A percentile compares a stretch with the other conserved stretches of the same genome.
These are phyloP conservation scores for Neonectria hederae DNA, from an alignment of 2,329 filamentous ascomycete genomes.

Conservation along the genomic window DNA sequence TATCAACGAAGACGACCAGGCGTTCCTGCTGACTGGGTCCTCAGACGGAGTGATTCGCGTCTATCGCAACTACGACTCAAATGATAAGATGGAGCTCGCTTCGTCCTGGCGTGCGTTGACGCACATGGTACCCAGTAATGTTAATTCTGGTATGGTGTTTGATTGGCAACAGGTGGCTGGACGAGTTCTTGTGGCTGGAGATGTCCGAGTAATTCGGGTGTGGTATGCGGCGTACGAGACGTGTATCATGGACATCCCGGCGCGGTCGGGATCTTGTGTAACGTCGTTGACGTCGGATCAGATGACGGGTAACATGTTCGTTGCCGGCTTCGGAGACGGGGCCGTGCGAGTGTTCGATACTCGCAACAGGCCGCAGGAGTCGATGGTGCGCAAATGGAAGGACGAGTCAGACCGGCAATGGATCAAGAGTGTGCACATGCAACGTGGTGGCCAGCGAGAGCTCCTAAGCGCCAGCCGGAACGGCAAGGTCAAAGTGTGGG, in stretches of 20 bases:
- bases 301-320: conserved; percentile 95
- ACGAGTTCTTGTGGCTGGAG: conserved; percentile 92
- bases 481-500: conserved; percentile 95
- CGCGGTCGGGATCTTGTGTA: conserved; percentile 92
- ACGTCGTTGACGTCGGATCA: conserved; percentile 96
- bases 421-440: conserved; percentile 97
- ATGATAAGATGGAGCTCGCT: conserved; percentile 81
- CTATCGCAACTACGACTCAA: conserved; percentile 89
- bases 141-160: conserved; percentile 94
- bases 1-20: conserved; percentile 98
- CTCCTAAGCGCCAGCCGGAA: conserved; percentile 90
- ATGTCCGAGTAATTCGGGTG: conserved; percentile 93
- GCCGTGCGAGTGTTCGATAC: conserved; percentile 95
- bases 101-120: conserved; percentile 92
- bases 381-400: conserved; percentile 97
- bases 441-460: conserved; percentile 92
- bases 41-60: conserved; percentile 95
- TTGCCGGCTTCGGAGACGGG: conserved; percentile 95
- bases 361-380: conserved; percentile 81
- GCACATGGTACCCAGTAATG: conserved; percentile 92
- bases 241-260: conserved; percentile 92
- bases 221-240: conserved; percentile 97
- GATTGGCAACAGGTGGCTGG: conserved; percentile 99
- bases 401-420: conserved; percentile 86
- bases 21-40: conserved; percentile 91